Conservation (phyloP, 768 basidiomycete species). For the Stropharia rugosoannulata region DNA sequence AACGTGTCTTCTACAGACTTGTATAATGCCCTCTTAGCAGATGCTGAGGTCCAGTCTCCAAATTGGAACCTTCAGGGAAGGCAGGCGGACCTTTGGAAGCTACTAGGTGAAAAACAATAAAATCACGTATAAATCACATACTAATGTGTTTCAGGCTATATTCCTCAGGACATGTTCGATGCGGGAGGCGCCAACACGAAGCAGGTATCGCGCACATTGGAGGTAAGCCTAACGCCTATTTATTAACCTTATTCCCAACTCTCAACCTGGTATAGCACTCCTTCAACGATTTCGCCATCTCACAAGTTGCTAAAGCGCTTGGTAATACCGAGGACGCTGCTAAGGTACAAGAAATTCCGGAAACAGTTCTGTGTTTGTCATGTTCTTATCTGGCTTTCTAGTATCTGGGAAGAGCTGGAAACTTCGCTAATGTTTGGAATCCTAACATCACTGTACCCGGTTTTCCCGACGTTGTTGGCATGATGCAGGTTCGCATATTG, state of each 20-base stretch:
- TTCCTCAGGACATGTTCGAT: constrained; percentile 39
- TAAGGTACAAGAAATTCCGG: constrained; percentile 37
- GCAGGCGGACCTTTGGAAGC: constrained; percentile 56
- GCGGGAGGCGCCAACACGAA: constrained; percentile 57
- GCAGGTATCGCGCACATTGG: constrained; percentile 61
- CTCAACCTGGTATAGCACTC: constrained; percentile 40
- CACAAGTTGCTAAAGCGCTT: constrained; percentile 58
- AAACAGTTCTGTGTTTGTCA: background rate
- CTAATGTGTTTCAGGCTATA: constrained; percentile 28
- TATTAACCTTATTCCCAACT: background rate
- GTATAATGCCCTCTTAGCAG: constrained; percentile 56
- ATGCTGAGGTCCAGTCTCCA: constrained; percentile 55
- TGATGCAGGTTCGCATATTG: constrained; percentile 50
- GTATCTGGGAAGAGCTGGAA: constrained; percentile 54
- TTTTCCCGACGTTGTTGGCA: constrained; percentile 44
- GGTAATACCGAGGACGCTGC: constrained; percentile 46
- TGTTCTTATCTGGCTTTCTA: constrained; percentile 16
- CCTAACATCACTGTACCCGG: constrained; percentile 51
- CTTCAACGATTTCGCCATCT: constrained; percentile 63
- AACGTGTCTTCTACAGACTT: constrained; percentile 48
- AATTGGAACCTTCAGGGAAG: constrained; percentile 67
- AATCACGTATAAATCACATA: background rate
- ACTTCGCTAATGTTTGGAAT: constrained; percentile 63
- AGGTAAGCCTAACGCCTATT: constrained; percentile 33
- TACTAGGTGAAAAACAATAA: constrained; percentile 34